Evolutionary conservation across 192 early-diverging fungal species (phyloP), one percentile per base, ranked within the genome.

Genomic region (Dissophora ornata): DNA sequence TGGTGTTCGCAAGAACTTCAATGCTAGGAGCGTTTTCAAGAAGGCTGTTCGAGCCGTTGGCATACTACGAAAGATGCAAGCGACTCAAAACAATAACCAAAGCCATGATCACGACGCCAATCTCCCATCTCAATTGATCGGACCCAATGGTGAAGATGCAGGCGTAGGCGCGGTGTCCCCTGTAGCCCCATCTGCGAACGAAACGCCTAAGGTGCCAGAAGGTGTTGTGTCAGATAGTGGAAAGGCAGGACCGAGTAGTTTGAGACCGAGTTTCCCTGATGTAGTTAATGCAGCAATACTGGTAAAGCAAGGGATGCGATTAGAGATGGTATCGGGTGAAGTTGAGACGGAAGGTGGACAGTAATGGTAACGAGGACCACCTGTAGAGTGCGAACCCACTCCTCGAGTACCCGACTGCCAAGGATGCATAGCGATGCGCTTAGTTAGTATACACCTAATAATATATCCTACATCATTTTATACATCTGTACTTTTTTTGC

Each of bases 1-100:
- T 0, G 57, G 59, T 0, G 46, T 70, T 7, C 58, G 67, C 4
- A 63, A 60, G 62, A 79, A 79, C 61, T 79, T 79, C 32, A 64
- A 69, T 51, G 77, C 77, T 1, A 50, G 67, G 15, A 57, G 41
- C 0, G 63, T 70, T 34, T 79, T 79, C 48, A 69, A 70, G 67
- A 69, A 70, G 54, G 77, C 77, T 7, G 67, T 70, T 0, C 45
- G 55, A 0, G 77, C 68, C 2, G 77, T 79, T 13, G 67, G 68
- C 3, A 47, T 69, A 24, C 22, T 79, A 19, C 22, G 63, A 24
- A 67, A 48, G 36, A 70, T 79, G 48, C 77, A 79, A n/a, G 58
- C 55, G 2, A 19, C 62, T 42, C 48, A 38, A 9, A 12, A 41
- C 33, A 7, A 38, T 22, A 28, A 29, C 7, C 49, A 45, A 1